Evolutionary conservation across 2,329 filamentous ascomycete genomes (phyloP).

Genomic region (Phaeoacremonium minimum): DNA sequence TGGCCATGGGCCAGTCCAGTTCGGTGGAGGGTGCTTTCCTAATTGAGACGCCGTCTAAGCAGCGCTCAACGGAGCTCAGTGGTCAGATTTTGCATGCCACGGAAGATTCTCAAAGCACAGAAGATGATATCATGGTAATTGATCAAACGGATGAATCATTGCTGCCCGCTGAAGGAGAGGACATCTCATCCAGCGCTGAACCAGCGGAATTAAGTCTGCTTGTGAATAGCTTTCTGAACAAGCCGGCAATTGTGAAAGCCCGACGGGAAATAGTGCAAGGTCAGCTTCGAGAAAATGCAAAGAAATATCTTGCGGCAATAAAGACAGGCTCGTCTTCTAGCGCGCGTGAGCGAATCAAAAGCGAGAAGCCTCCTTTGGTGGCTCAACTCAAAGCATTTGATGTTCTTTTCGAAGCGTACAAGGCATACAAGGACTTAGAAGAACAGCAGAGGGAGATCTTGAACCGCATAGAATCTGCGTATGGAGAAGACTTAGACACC

Average conservation of each 20-base stretch:
- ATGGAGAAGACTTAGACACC: constrained; percentile 45
- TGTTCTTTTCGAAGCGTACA: constrained; percentile 33
- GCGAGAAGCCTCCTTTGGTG: constrained; percentile 41
- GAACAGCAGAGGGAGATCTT: constrained; percentile 40
- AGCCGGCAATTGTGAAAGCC: constrained; percentile 25
- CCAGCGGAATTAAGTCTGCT: constrained; percentile 24
- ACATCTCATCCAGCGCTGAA: constrained; percentile 17
- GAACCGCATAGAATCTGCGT: constrained; percentile 42
- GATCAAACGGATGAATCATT: too few species aligned
- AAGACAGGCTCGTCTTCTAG: constrained; percentile 39
- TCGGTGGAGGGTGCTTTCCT: neutral
- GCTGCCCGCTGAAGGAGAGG: neutral
- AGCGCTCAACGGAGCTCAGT: neutral
- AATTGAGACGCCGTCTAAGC: constrained; percentile 2
- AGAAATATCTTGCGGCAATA: constrained; percentile 42
- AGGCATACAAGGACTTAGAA: constrained; percentile 34
- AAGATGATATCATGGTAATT: neutral
- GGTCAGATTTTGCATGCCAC: neutral
- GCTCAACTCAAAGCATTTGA: constrained; percentile 40
- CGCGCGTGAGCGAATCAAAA: constrained; percentile 40
- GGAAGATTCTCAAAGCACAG: neutral
- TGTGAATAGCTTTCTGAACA: constrained; percentile 26
- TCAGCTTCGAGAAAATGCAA: constrained; percentile 40
- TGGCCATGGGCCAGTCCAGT: neutral
- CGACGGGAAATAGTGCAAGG: constrained; percentile 33